phyloP scores from a whole-genome alignment of 1,139 yeast genomes.

The Debaryomyces subglobosus region DNA sequence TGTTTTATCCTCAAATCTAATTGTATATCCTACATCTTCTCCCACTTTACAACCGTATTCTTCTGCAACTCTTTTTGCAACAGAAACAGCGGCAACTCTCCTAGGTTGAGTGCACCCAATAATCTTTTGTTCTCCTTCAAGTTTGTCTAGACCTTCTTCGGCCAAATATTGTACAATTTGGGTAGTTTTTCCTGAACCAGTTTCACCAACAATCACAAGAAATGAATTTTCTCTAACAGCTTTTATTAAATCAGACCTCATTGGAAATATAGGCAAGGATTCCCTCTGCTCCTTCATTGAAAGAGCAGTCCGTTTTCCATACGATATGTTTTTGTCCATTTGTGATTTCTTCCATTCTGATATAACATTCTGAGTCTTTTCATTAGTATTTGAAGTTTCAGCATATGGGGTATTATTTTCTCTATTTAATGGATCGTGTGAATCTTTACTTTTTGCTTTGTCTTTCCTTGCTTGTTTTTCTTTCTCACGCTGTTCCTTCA shows the following conservation, averaged over 20 bases:
- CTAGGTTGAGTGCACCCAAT: constrained; percentile 97
- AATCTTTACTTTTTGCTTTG: constrained; percentile 22
- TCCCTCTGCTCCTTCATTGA: constrained; percentile 68
- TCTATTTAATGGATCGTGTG: constrained; percentile 46
- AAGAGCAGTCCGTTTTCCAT: constrained; percentile 56
- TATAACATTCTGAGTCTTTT: constrained; percentile 25
- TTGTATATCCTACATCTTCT: constrained; percentile 80
- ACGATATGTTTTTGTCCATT: constrained; percentile 40
- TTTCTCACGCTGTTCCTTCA: constrained; percentile 52
- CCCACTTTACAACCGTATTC: constrained; percentile 79
- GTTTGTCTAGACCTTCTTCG: constrained; percentile 75
- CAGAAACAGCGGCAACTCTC: constrained; percentile 93
- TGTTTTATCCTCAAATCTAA: constrained; percentile 82
- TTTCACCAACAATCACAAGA: constrained; percentile 58
- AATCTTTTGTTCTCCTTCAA: constrained; percentile 35
- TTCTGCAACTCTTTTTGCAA: constrained; percentile 88
- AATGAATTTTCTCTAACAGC: constrained; percentile 54
- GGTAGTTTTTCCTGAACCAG: constrained; percentile 97
- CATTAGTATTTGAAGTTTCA: constrained; percentile 10
- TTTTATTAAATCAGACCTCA: constrained; percentile 59
- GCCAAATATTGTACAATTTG: constrained; percentile 87
- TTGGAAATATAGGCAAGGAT: constrained; percentile 71
- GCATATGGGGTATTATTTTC: constrained; percentile 10
- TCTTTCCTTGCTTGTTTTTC: constrained; percentile 34
- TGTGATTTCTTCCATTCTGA: constrained; percentile 56